phyloP scores from a whole-genome alignment of 371 early-diverging fungal genomes.

The Blakeslea trispora region DNA sequence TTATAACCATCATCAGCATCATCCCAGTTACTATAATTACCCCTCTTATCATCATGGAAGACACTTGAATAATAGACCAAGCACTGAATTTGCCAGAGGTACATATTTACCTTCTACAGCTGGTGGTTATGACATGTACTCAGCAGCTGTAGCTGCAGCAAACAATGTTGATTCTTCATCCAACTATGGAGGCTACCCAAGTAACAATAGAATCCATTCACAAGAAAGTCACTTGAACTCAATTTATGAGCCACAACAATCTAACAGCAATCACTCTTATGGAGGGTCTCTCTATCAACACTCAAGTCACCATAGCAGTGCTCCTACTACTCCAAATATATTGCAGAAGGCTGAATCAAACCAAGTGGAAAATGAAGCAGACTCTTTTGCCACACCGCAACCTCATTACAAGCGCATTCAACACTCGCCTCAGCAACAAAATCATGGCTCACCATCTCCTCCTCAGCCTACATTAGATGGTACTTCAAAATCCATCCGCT shows the following conservation, averaged over 20 bases:
- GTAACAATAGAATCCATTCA: slow-evolving; percentile 6
- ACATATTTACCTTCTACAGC: slow-evolving; percentile 3
- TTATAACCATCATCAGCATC: slow-evolving; percentile 1
- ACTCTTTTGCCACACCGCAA: slow-evolving; percentile 22
- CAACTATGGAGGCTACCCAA: neutral
- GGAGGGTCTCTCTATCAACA: neutral
- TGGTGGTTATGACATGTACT: slow-evolving; percentile 18
- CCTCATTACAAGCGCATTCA: slow-evolving; percentile 17
- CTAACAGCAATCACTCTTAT: neutral
- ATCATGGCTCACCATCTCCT: slow-evolving; percentile 13
- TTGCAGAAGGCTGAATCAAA: neutral
- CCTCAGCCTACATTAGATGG: slow-evolving; percentile 20
- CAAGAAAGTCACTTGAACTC: slow-evolving; percentile 6
- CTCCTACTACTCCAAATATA: neutral
- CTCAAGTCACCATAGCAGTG: neutral
- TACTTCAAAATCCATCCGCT: neutral
- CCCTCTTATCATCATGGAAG: slow-evolving; percentile 1
- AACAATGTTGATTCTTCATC: slow-evolving; percentile 1
- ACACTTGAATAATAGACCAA: slow-evolving; percentile 16
- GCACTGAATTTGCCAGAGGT: slow-evolving; percentile 16
- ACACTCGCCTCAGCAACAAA: neutral
- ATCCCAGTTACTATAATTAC: slow-evolving; percentile 1
- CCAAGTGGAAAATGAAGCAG: neutral
- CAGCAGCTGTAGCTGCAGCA: neutral
- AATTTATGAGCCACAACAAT: neutral